Evolutionary conservation across 129 eudicot species (phyloP), one percentile per base, ranked within the genome.

Genomic region (Chrysanthemum makinoi): DNA sequence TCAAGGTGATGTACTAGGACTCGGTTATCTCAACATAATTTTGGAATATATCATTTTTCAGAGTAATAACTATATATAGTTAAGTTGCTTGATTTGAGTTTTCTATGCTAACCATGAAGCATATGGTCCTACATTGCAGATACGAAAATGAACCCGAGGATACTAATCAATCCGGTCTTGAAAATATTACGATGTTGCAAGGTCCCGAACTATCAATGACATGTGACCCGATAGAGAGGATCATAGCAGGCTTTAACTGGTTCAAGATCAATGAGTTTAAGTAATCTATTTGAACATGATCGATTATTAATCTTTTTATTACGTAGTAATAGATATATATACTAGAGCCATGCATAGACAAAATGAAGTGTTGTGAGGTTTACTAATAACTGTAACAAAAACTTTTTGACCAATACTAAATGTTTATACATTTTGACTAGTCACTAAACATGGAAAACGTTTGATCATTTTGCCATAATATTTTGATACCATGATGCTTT

Each of bases 251-350:
- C 28, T 77, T 77, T 61, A 24, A 39, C 22, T 2, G 7, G 15
- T 76, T 76, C 75, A 76, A 77, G 75, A 61, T 35, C 43, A 35
- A 51, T 4, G 80, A 69, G 2, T 69, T 61, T 70, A 43, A 61
- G 80, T 77, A 77, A 77, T 49, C 53, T 7, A 11, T 60, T 50
- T 28, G 30, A 18, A 18, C 10, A 55, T 8, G 19, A 18, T 17
- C 60, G 2, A 3, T 6, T 54, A 16, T 6, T 55, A 55, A 55
- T 3, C 9, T 1, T 39, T 39, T 39, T 39, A 39, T 6, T 8
- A 6, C n/a, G n/a, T n/a, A n/a, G n/a, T n/a, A n/a, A n/a, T n/a
- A n/a, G n/a, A 6, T 7, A 39, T 10, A 39, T 8, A 6, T 39
- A 7, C 9, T 7, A 39, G 46, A 39, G 46, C 46, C 46, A 39